Conservation (phyloP, 345 rosid species). For the Eucalyptus fibrosa region DNA sequence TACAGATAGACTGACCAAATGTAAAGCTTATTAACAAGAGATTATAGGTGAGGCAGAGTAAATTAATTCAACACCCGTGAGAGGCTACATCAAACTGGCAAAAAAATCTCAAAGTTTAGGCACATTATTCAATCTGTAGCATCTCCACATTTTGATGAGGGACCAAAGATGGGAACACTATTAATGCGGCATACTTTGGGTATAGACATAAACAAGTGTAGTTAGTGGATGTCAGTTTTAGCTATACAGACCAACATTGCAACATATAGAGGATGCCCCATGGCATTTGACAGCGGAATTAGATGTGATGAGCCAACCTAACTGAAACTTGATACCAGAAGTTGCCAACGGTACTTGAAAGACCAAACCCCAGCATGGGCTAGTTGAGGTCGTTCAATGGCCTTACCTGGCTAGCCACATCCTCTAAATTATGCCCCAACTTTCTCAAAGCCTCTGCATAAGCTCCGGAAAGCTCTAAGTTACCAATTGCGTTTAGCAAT, state of each 20-base stretch:
- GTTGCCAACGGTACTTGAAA: not conserved
- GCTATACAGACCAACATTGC: not conserved
- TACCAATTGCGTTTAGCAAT: slow-evolving; percentile 46
- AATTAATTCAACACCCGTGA: not conserved
- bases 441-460: slow-evolving; percentile 43
- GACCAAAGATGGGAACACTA: not conserved
- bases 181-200: not conserved
- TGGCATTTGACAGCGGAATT: not conserved
- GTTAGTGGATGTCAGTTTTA: not conserved
- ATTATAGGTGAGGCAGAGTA: not conserved
- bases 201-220: not conserved
- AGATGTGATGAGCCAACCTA: not conserved
- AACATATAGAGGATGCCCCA: not conserved
- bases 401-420: slow-evolving; percentile 27
- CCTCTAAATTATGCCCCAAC: slow-evolving; percentile 31
- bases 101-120: not conserved
- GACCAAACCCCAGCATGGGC: not conserved
- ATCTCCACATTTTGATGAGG: not conserved
- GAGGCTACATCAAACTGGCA: not conserved
- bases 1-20: not conserved
- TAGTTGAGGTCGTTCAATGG: not conserved
- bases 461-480: slow-evolving; percentile 41
- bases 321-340: not conserved
- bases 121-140: not conserved
- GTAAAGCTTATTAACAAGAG: not conserved